Percentiles rank a stretch among this genome's conserved stretches.
These are phyloP conservation scores for Termitomyces sp. DNA, from an alignment of 768 basidiomycete genomes.

Conservation along the genomic window DNA sequence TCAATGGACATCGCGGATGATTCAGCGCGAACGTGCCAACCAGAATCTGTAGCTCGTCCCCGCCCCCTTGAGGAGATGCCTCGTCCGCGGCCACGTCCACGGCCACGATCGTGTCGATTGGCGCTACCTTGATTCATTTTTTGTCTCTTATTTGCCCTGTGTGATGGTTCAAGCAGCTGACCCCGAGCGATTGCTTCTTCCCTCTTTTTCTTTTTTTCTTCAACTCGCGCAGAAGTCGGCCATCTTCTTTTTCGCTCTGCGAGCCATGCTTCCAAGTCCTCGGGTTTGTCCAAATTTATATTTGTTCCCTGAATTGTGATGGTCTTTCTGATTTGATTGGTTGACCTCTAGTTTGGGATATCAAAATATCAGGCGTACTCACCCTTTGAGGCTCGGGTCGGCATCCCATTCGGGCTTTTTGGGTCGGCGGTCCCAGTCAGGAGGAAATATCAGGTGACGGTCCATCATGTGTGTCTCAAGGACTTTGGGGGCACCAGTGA, in stretches of 20 bases:
- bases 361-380: constrained; percentile 1
- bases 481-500: constrained; percentile 61
- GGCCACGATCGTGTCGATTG: constrained; percentile 8
- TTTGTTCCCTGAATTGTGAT: constrained; percentile 77
- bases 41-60: constrained; percentile 16
- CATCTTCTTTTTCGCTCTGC: constrained; percentile 83
- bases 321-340: constrained; percentile 43
- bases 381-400: constrained; percentile 80
- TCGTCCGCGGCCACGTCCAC: constrained; percentile 22
- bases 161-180: constrained; percentile 46
- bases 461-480: constrained; percentile 87
- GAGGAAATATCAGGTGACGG: constrained; percentile 78
- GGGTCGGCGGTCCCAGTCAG: constrained; percentile 56
- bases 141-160: constrained; percentile 34
- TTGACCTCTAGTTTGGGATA: neutral
- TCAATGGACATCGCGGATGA: neutral
- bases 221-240: constrained; percentile 63
- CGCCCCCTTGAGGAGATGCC: constrained; percentile 1
- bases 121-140: constrained; percentile 20
- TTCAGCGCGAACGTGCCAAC: constrained; percentile 8
- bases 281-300: constrained; percentile 72
- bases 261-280: constrained; percentile 80
- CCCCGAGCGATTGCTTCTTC: constrained; percentile 80
- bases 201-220: constrained; percentile 76
- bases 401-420: constrained; percentile 70